These are phyloP conservation scores for Diaporthe batatas DNA, from an alignment of 2,329 filamentous ascomycete species.

Conservation along the genomic window DNA sequence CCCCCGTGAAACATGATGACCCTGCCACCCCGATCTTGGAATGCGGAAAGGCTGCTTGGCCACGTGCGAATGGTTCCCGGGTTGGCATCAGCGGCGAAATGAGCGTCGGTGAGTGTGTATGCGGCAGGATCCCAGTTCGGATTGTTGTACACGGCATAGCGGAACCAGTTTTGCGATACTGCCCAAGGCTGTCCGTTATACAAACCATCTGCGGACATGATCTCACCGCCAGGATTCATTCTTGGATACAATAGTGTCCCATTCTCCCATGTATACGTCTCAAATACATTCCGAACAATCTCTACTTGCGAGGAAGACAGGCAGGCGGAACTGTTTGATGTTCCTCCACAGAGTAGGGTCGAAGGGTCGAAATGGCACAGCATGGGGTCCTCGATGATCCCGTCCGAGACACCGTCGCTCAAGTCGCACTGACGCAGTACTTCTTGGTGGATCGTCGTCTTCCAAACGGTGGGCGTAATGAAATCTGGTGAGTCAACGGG, in stretches of 20 bases:
- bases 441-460: slow-evolving; percentile 53
- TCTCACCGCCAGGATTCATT: slow-evolving; percentile 63
- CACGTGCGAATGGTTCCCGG: slow-evolving; percentile 45
- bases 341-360: slow-evolving; percentile 36
- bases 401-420: slow-evolving; percentile 43
- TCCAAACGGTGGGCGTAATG: slow-evolving; percentile 57
- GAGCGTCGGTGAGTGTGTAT: slow-evolving; percentile 55
- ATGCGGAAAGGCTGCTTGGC: slow-evolving; percentile 54
- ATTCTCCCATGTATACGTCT: slow-evolving; percentile 46
- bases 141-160: slow-evolving; percentile 59
- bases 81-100: slow-evolving; percentile 42
- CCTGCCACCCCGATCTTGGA: slow-evolving; percentile 56
- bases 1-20: slow-evolving; percentile 61
- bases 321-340: slow-evolving; percentile 46
- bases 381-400: slow-evolving; percentile 43
- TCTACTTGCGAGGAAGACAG: slow-evolving; percentile 43
- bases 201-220: slow-evolving; percentile 52
- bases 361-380: slow-evolving; percentile 42
- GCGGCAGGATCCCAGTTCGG: slow-evolving; percentile 56
- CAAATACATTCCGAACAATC: slow-evolving; percentile 44
- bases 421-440: slow-evolving; percentile 46
- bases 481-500: slow-evolving; percentile 57
- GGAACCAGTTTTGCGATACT: slow-evolving; percentile 62
- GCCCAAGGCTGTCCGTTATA: slow-evolving; percentile 56
- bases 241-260: slow-evolving; percentile 50